phyloP scores from a whole-genome alignment of 169 alveolate genomes.

The Cryptosporidium bovis region DNA sequence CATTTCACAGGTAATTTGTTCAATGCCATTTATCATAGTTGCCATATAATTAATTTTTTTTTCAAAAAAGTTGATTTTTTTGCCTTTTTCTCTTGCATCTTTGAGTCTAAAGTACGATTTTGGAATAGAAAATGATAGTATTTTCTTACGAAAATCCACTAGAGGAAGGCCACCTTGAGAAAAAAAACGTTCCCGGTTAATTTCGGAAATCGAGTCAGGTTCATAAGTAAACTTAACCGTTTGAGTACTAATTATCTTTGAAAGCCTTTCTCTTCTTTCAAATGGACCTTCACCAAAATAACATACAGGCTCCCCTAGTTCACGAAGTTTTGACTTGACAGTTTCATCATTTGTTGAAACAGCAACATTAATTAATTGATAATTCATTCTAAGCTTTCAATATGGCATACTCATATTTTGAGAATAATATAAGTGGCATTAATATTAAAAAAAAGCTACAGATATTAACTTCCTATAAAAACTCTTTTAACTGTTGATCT shows the following conservation, averaged over 20 bases:
- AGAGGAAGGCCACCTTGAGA: slow-evolving; percentile 38
- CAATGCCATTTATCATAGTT: slow-evolving; percentile 1
- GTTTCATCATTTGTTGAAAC: slow-evolving; percentile 59
- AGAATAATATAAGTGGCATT: no score
- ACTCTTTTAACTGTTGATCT: no score
- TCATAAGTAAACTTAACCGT: not conserved
- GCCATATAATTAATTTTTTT: not conserved
- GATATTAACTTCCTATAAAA: no score
- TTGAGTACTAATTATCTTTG: not conserved
- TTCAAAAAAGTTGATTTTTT: slow-evolving; percentile 11
- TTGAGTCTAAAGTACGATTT: slow-evolving; percentile 46
- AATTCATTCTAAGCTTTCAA: not conserved
- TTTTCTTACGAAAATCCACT: slow-evolving; percentile 11
- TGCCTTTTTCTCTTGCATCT: slow-evolving; percentile 1
- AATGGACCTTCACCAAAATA: slow-evolving; percentile 60
- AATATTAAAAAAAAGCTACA: no score
- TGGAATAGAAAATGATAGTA: slow-evolving; percentile 23
- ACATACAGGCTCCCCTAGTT: slow-evolving; percentile 65
- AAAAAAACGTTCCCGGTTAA: slow-evolving; percentile 14
- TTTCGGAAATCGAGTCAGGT: not conserved
- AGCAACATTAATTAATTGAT: not conserved
- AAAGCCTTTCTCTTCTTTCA: slow-evolving; percentile 51
- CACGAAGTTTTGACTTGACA: slow-evolving; percentile 59
- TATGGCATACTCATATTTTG: not conserved
- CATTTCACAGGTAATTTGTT: slow-evolving; percentile 34